Percentiles rank a stretch among this genome's conserved stretches.
Evolutionary conservation across 1,284 basidiomycete genomes (phyloP).

Genomic region (Chondrostereum purpureum): DNA sequence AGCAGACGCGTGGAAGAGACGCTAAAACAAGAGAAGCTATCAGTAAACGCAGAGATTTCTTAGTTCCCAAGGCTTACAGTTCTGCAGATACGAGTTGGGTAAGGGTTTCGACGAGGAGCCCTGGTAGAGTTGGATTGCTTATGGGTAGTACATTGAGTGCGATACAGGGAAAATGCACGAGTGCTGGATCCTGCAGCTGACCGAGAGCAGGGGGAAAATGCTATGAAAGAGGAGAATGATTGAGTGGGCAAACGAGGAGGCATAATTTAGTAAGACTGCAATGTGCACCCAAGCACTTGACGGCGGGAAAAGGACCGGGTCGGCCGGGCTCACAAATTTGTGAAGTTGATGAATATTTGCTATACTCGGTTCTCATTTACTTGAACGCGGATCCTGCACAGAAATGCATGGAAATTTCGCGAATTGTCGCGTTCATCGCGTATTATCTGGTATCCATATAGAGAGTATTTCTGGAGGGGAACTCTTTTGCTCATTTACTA

Average conservation of each 20-base stretch:
- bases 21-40: constrained; percentile 35
- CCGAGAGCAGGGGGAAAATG: constrained; percentile 45
- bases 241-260: constrained; percentile 38
- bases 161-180: constrained; percentile 36
- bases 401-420: constrained; percentile 57
- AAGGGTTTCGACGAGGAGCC: constrained; percentile 11
- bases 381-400: too few relatives aligned
- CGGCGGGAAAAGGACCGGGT: too few relatives aligned
- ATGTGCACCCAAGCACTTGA: too few relatives aligned
- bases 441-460: constrained; percentile 44
- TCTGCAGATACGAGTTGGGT: constrained; percentile 21
- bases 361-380: too few relatives aligned
- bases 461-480: constrained; percentile 22
- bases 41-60: too few relatives aligned
- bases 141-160: constrained; percentile 28
- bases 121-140: constrained; percentile 13
- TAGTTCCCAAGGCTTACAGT: constrained; percentile 22
- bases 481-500: not conserved
- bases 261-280: constrained; percentile 26
- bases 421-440: constrained; percentile 35
- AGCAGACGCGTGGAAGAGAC: constrained; percentile 68
- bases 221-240: constrained; percentile 50
- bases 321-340: too few relatives aligned
- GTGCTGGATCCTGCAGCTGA: constrained; percentile 23
- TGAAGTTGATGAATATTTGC: too few relatives aligned